These are phyloP conservation scores for Penicillium verhagenii DNA, from an alignment of 495 filamentous ascomycete genomes.

Conservation along the genomic window DNA sequence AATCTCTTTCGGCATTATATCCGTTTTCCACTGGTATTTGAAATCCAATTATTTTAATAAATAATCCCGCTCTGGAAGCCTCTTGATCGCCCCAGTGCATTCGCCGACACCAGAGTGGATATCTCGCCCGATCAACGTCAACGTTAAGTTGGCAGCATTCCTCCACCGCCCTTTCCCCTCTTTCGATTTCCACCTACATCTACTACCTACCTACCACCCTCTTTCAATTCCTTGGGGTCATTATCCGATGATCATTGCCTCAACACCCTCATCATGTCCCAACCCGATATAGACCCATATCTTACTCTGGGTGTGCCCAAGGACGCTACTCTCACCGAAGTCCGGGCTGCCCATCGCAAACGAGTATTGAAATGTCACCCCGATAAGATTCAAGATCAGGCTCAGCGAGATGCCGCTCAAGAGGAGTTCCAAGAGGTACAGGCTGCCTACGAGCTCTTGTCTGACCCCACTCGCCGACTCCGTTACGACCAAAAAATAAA, in stretches of 20 bases:
- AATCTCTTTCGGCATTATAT: not conserved
- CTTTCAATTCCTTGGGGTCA: constrained; percentile 4
- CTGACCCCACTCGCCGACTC: constrained; percentile 66
- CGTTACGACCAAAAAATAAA: constrained; percentile 77
- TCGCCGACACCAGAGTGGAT: constrained; percentile 23
- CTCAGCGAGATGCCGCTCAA: constrained; percentile 63
- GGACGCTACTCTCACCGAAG: constrained; percentile 68
- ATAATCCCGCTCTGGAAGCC: not conserved
- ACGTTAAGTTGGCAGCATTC: constrained; percentile 11
- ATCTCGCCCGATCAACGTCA: constrained; percentile 18
- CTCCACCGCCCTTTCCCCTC: constrained; percentile 22
- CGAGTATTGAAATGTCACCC: constrained; percentile 92
- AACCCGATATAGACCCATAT: constrained; percentile 77
- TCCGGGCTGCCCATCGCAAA: constrained; percentile 84
- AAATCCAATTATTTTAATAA: not conserved
- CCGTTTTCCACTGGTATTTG: not conserved
- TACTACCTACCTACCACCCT: constrained; percentile 11
- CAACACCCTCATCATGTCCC: constrained; percentile 51
- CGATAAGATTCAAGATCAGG: constrained; percentile 85
- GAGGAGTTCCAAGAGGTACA: constrained; percentile 93
- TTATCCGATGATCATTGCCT: constrained; percentile 11
- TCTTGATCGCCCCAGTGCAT: constrained; percentile 17
- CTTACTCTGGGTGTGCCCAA: constrained; percentile 72
- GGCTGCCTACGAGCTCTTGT: constrained; percentile 87
- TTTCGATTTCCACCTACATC: constrained; percentile 14